A percentile compares a stretch with the other conserved stretches of the same genome.
Conservation (phyloP, 345 rosid species). For the Populus nigra region DNA sequence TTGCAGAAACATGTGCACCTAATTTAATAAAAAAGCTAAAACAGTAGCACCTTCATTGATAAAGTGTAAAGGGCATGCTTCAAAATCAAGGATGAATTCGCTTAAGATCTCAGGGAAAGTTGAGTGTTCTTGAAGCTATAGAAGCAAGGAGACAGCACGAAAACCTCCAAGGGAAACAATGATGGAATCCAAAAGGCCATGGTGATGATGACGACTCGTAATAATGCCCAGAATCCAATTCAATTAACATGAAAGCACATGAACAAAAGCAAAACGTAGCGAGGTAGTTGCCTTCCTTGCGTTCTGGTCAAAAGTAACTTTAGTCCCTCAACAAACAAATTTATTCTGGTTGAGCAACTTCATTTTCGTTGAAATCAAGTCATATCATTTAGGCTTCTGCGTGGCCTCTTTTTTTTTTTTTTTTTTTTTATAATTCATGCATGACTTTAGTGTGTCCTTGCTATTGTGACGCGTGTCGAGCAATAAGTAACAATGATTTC, state of each 20-base stretch:
- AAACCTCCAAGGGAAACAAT: background rate
- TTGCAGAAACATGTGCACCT: conserved; percentile 8
- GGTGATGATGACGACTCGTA: background rate
- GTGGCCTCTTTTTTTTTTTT: no score
- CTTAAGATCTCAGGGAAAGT: conserved; percentile 21
- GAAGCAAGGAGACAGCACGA: background rate
- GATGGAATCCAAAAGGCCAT: background rate
- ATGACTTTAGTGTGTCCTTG: no score
- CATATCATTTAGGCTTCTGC: no score
- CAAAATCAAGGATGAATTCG: conserved; percentile 36
- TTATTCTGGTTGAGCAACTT: no score
- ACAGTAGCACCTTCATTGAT: conserved; percentile 11
- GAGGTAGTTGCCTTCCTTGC: background rate
- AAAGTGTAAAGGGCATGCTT: conserved; percentile 13
- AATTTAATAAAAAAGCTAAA: background rate
- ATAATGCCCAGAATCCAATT: background rate
- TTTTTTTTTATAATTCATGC: no score
- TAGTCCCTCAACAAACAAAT: no score
- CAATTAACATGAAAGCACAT: background rate
- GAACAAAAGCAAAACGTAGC: background rate
- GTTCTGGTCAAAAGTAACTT: no score
- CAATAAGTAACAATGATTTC: no score
- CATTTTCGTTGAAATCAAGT: no score
- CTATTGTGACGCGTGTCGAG: no score
- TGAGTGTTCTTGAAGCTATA: conserved; percentile 32